Base-by-base conservation (phyloP, 2,329 filamentous ascomycete species). In the Penicillium frequentans region DNA sequence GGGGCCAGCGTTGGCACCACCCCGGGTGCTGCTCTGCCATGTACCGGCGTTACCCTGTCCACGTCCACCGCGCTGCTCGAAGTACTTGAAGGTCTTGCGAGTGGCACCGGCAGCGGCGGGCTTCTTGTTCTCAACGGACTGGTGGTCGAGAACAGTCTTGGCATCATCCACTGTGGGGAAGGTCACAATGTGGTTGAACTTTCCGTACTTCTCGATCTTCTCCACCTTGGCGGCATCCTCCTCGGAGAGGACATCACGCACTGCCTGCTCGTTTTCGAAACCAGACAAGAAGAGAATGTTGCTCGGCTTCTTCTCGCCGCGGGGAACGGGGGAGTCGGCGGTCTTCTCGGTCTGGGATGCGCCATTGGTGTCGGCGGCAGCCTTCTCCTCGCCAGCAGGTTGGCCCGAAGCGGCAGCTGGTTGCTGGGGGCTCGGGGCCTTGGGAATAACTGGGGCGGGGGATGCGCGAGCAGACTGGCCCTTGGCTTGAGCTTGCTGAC, bases 281-380 rank as follows among this genome's bases (percentile, higher is more conserved):
- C 93, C 93, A 78, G 90, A 90, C 59, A 99, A 87, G 75, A 97
- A 99, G 21, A 99, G 84, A 49, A 90, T 93, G 68, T 91, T 88
- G 65, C 89, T 91, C 64, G 84, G 86, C 68, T 91, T 84, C 69
- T 78, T 83, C 7, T 83, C 83, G 5, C 78, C 64, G 73, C 86
- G 87, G 61, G 90, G 86, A 19, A 77, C 71, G 50, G 88, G 68
- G 8, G 73, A 74, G 35, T 79, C 75, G 10, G 67, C 60, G 13
- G 70, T 56, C 59, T 74, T 76, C 49, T 79, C 76, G 1, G 77
- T 75, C 49, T 81, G 80, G 16, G 74, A 69, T 19, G 81, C 77
- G 56, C 84, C 84, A 60, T 86, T 87, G 13, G 73, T 70, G 37
- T 77, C 76, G 5, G 81, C 78, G 11, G 77, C 73, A 37, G 81